A percentile compares a stretch with the other conserved stretches of the same genome.
Evolutionary conservation across 176 grass and related monocot species (phyloP).

Genomic region (Zizania latifolia): DNA sequence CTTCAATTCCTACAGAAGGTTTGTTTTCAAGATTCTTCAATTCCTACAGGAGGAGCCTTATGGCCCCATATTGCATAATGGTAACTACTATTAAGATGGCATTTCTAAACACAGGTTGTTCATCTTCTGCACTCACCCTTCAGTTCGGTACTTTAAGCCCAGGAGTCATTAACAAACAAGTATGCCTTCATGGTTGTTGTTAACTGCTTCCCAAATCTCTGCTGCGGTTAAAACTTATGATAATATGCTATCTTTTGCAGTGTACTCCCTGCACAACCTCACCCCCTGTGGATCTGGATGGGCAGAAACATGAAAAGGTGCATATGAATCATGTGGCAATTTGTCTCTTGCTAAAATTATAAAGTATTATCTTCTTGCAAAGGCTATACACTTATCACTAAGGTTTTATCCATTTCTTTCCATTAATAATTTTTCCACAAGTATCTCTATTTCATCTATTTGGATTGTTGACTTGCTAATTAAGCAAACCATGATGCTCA

Average conservation of each 20-base stretch:
- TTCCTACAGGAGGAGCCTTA: neutral
- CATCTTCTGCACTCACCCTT: conserved; percentile 29
- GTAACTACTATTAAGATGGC: neutral
- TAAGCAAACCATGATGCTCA: conserved; percentile 1
- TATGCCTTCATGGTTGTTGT: neutral
- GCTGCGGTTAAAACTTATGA: neutral
- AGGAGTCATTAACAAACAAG: conserved; percentile 29
- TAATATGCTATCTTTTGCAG: conserved; percentile 16
- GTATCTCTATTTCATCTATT: neutral
- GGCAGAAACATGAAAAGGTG: conserved; percentile 20
- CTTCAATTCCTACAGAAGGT: conserved; percentile 29
- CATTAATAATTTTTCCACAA: too few relatives aligned
- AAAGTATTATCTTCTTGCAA: neutral
- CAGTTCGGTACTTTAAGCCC: conserved; percentile 39
- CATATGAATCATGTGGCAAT: neutral
- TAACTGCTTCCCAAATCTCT: neutral
- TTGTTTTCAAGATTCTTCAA: neutral
- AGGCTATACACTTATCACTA: neutral
- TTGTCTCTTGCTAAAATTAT: neutral
- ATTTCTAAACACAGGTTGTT: conserved; percentile 5
- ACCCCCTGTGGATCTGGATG: neutral
- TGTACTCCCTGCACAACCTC: conserved; percentile 11
- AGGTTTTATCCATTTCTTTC: too few relatives aligned
- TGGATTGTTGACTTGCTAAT: neutral
- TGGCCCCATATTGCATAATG: neutral